Evolutionary conservation across 2,329 filamentous ascomycete species (phyloP).

Genomic region (Allantophomopsis lycopodina): DNA sequence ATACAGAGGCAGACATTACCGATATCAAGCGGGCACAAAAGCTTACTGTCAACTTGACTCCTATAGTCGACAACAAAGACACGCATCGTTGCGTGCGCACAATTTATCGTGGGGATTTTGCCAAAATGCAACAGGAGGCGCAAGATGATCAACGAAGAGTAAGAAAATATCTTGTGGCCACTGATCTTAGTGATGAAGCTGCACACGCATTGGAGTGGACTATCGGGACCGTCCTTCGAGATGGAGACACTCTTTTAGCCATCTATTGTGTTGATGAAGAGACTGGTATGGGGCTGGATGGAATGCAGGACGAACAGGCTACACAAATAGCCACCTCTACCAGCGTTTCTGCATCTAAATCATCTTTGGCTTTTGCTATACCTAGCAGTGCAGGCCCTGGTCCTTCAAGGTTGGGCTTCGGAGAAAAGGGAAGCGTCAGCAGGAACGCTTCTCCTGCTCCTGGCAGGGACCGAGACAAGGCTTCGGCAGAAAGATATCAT

Average conservation of each 20-base stretch:
- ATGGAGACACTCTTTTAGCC: slow-evolving; percentile 86
- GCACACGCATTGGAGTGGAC: slow-evolving; percentile 96
- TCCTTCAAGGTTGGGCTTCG: slow-evolving; percentile 8
- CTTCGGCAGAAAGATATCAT: slow-evolving; percentile 67
- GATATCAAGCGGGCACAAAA: slow-evolving; percentile 84
- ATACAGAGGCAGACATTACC: slow-evolving; percentile 70
- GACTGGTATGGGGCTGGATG: slow-evolving; percentile 33
- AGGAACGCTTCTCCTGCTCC: slow-evolving; percentile 12
- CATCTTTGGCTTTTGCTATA: slow-evolving; percentile 9
- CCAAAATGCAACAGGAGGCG: slow-evolving; percentile 60
- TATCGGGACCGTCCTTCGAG: slow-evolving; percentile 83
- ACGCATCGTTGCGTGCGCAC: slow-evolving; percentile 76
- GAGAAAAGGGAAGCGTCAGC: slow-evolving; percentile 9
- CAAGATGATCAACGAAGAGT: slow-evolving; percentile 67
- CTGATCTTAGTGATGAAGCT: slow-evolving; percentile 86
- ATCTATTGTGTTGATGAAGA: slow-evolving; percentile 94
- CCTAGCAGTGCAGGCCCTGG: slow-evolving; percentile 6
- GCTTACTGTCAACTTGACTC: slow-evolving; percentile 67
- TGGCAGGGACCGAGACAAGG: slow-evolving; percentile 36
- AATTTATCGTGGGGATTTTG: slow-evolving; percentile 79
- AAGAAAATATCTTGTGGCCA: slow-evolving; percentile 89
- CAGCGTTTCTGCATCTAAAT: slow-evolving; percentile 4
- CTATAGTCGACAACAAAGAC: slow-evolving; percentile 62
- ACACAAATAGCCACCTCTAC: slow-evolving; percentile 51
- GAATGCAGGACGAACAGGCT: slow-evolving; percentile 41